Conservation (phyloP, 2,329 filamentous ascomycete species). For the Xylaria hypoxylon region DNA sequence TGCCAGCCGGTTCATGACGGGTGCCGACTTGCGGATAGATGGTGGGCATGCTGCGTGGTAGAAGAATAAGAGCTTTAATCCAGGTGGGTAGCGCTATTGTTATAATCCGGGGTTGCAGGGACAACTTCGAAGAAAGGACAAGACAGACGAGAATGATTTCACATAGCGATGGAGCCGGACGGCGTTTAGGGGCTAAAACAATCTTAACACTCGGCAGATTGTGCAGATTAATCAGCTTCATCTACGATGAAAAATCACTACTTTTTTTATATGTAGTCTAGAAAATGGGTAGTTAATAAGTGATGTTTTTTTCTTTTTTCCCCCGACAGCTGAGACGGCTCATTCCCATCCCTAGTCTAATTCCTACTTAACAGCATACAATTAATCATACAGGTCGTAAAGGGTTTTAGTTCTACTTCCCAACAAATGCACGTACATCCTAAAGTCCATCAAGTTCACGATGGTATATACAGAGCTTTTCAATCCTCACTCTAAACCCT, state of each 20-base stretch:
- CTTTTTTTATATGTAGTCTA: background rate
- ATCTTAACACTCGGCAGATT: background rate
- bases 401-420: background rate
- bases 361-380: slow-evolving; percentile 7
- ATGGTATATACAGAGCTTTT: background rate
- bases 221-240: background rate
- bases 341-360: background rate
- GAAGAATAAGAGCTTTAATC: background rate
- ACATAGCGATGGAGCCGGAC: slow-evolving; percentile 23
- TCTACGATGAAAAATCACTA: background rate
- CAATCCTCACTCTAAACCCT: background rate
- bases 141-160: background rate
- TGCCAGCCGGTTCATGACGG: slow-evolving; percentile 78
- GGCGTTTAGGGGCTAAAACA: slow-evolving; percentile 5
- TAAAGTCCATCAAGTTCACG: too few species aligned
- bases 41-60: slow-evolving; percentile 75
- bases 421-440: background rate
- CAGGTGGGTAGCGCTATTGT: background rate
- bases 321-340: background rate
- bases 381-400: slow-evolving; percentile 8
- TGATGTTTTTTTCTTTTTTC: background rate
- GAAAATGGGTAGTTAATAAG: background rate
- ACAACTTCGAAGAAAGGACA: background rate
- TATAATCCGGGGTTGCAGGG: background rate
- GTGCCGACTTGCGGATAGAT: slow-evolving; percentile 75